Conservation (phyloP, 768 basidiomycete species). For the Lentinula sp. region DNA sequence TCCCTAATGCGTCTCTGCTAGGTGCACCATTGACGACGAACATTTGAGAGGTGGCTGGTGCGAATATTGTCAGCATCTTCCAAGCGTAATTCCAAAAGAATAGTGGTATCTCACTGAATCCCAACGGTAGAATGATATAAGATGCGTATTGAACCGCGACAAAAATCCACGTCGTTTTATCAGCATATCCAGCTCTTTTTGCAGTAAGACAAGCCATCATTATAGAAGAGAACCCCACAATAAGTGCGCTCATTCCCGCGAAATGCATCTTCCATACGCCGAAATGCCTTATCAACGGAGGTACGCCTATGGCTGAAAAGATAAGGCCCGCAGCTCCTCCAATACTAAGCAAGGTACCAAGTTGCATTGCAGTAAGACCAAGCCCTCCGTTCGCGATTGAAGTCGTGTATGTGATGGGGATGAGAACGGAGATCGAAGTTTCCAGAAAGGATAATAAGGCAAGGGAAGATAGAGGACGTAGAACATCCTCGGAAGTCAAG, state of each 20-base stretch:
- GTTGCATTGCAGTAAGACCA: background rate
- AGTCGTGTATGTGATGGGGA: background rate
- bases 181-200: background rate
- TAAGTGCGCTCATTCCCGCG: background rate
- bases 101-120: background rate
- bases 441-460: background rate
- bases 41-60: background rate
- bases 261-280: background rate
- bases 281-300: background rate
- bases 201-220: background rate
- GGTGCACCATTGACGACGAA: background rate
- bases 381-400: background rate
- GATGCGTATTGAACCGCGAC: background rate
- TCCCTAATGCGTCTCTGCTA: background rate
- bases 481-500: background rate
- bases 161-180: background rate
- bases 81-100: background rate
- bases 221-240: background rate
- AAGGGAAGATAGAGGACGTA: background rate
- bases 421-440: background rate
- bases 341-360: background rate
- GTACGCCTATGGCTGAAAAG: background rate
- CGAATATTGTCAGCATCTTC: background rate
- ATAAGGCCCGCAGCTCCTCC: background rate
- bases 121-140: background rate